phyloP scores from a whole-genome alignment of 2,329 filamentous ascomycete genomes.

The Hymenotorrendiella dingleyae region DNA sequence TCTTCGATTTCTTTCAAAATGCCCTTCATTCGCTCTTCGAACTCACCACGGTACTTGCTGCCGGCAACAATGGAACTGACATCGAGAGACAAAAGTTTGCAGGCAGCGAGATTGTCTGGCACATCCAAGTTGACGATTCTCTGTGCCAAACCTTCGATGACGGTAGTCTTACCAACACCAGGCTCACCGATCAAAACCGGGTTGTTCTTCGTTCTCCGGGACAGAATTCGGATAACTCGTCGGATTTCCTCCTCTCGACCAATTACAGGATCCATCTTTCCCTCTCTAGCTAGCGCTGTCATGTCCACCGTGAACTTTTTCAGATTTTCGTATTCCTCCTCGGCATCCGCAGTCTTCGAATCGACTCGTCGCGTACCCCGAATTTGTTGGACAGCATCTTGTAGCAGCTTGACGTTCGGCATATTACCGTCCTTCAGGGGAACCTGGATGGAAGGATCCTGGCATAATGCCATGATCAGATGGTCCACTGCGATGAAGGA shows the following conservation, averaged over 20 bases:
- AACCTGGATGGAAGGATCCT: conserved; percentile 69
- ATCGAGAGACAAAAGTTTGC: conserved; percentile 89
- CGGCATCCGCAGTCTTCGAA: conserved; percentile 90
- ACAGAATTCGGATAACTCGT: conserved; percentile 84
- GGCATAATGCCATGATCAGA: conserved; percentile 76
- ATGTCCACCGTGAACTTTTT: conserved; percentile 99
- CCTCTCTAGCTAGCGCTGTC: conserved; percentile 92
- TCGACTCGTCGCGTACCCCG: conserved; percentile 90
- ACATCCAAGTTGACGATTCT: conserved; percentile 96
- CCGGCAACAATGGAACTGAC: conserved; percentile 93
- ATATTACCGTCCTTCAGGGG: conserved; percentile 82
- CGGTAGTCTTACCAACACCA: conserved; percentile 96
- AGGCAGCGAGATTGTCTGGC: conserved; percentile 88
- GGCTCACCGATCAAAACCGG: conserved; percentile 96
- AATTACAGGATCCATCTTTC: conserved; percentile 97
- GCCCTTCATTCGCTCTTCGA: conserved; percentile 98
- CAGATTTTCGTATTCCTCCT: conserved; percentile 89
- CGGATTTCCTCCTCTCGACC: conserved; percentile 94
- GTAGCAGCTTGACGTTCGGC: conserved; percentile 83
- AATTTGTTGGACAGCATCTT: conserved; percentile 85
- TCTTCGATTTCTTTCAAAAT: conserved; percentile 95
- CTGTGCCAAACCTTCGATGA: conserved; percentile 91
- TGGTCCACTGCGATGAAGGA: conserved; percentile 93
- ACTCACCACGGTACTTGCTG: conserved; percentile 97
- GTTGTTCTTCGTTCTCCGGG: conserved; percentile 95